Evolutionary conservation across 2,329 filamentous ascomycete genomes (phyloP).

Genomic region (Colletotrichum sp.): DNA sequence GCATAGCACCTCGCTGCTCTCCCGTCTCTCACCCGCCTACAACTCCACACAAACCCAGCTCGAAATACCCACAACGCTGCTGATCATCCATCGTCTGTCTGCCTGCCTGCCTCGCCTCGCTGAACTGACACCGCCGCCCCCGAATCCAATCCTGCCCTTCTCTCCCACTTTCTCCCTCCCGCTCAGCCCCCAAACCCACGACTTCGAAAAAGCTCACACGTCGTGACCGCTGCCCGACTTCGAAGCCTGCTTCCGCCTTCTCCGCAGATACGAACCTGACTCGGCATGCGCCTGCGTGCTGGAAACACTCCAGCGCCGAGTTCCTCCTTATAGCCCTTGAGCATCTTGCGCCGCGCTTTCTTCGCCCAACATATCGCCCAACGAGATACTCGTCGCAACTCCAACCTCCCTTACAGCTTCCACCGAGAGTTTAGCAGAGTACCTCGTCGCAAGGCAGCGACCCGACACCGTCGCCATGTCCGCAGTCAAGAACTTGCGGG

Average conservation of each 20-base stretch:
- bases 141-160: not conserved
- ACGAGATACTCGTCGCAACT: not conserved
- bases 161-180: not conserved
- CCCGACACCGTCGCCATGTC: constrained; percentile 56
- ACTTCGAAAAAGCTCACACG: not conserved
- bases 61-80: not conserved
- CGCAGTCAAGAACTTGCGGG: constrained; percentile 75
- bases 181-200: not conserved
- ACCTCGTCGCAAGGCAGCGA: not conserved
- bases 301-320: not conserved
- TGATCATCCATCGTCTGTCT: not conserved
- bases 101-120: not conserved
- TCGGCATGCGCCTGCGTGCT: constrained; percentile 9
- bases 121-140: not conserved
- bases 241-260: not conserved
- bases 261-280: not conserved
- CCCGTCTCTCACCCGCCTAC: not conserved
- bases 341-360: not conserved
- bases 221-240: not conserved
- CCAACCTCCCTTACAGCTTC: not conserved
- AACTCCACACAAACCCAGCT: not conserved
- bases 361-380: not conserved
- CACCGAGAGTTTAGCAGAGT: not conserved
- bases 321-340: not conserved
- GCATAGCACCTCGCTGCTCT: constrained; percentile 9